Evolutionary conservation across 306 rosid species (phyloP).

Genomic region (Hippophae rhamnoides): DNA sequence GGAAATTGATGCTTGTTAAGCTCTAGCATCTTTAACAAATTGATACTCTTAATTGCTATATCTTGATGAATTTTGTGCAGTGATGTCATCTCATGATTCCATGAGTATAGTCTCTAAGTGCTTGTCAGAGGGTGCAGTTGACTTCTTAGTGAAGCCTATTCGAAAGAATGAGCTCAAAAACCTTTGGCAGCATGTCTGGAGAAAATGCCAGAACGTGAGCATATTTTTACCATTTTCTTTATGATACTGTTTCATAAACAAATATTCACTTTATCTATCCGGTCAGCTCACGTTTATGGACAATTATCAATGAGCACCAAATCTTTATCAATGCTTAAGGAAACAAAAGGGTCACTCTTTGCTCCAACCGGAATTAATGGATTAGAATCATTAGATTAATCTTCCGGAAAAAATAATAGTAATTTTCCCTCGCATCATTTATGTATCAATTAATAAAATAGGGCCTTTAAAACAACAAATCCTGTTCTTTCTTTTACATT

Average conservation of each 20-base stretch:
- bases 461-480: background rate
- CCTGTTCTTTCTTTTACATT: slow-evolving; percentile 1
- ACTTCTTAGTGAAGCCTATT: slow-evolving; percentile 55
- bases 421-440: background rate
- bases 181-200: slow-evolving; percentile 64
- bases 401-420: background rate
- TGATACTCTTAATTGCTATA: no score
- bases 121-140: slow-evolving; percentile 51
- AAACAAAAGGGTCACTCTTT: background rate
- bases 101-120: slow-evolving; percentile 47
- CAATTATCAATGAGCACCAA: background rate
- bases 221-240: background rate
- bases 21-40: background rate
- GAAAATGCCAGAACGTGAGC: slow-evolving; percentile 55
- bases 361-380: background rate
- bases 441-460: no score
- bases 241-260: slow-evolving; percentile 1
- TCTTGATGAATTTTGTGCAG: slow-evolving; percentile 12
- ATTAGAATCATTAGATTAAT: background rate
- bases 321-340: slow-evolving; percentile 2
- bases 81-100: slow-evolving; percentile 53
- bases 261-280: background rate
- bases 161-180: slow-evolving; percentile 62
- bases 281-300: slow-evolving; percentile 3
- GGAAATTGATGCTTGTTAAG: background rate